Evolutionary conservation across 352 stramenopile genomes (phyloP), one percentile per base, ranked within the genome.

Genomic region (Phytopythium mirpurense): DNA sequence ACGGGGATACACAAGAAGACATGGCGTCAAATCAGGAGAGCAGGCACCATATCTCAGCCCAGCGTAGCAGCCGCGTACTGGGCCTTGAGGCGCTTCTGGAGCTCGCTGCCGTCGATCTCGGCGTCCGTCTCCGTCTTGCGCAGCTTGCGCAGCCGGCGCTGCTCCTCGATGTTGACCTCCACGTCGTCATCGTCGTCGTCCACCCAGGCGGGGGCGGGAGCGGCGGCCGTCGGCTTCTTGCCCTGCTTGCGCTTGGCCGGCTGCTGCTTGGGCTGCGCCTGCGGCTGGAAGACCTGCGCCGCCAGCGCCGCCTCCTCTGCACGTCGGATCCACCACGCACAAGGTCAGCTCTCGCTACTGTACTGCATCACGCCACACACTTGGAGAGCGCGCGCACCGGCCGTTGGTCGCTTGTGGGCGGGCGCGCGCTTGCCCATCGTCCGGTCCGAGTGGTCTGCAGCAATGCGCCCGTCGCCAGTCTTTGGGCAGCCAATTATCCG

Each of bases 111-210:
- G 52, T 78, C 66, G 15, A 93, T 71, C 7, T 83, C 43, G 21
- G 59, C 73, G 43, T 94, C 86, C 15, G 86, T 54, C 50, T 86
- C 78, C 6, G 74, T 86, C 60, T 86, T 92, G 63, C 83, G 83
- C 31, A 95, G 71, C 59, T 96, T 96, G 47, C 83, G 83, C 56
- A 93, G 65, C 14, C 83, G 86, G 26, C 62, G 67, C 51, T 88
- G 65, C 27, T 85, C 67, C 35, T 81, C 69, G 10, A 96, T 62
- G 54, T 78, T 85, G 44, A 96, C 76, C 34, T 84, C 55, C 18
- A 95, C 67, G 18, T 78, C 58, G 8, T 70, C 72, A 54, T 96
- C 88, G 51, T 96, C 88, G 9, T 96, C 86, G 65, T 96, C 88
- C 41, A 90, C 72, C 88, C 88, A 96, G 18, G 83, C 88, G 0